Conservation (phyloP, 768 basidiomycete genomes). For the Boletus eberwhitei region DNA sequence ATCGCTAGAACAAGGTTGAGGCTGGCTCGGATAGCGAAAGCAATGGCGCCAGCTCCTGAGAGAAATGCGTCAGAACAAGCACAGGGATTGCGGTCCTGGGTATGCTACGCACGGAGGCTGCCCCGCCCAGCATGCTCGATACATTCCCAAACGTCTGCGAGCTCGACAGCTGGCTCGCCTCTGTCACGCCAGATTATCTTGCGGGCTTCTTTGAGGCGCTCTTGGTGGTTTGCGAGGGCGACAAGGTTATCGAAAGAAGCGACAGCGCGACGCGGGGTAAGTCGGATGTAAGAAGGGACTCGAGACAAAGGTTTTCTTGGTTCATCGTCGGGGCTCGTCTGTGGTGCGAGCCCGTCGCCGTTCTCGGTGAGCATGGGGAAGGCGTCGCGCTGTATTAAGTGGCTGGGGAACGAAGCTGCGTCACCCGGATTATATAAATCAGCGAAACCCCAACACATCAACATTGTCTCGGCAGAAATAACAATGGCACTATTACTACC, state of each 20-base stretch:
- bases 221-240: constrained; percentile 81
- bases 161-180: constrained; percentile 70
- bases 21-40: constrained; percentile 76
- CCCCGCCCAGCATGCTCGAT: constrained; percentile 69
- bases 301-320: constrained; percentile 11
- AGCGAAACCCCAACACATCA: background rate
- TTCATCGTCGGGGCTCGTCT: background rate
- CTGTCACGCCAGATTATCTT: constrained; percentile 81
- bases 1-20: constrained; percentile 78
- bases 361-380: constrained; percentile 4
- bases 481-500: background rate
- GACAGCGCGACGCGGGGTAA: constrained; percentile 56
- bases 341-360: constrained; percentile 2
- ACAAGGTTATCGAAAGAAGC: constrained; percentile 82
- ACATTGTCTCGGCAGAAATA: background rate
- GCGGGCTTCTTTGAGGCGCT: constrained; percentile 65
- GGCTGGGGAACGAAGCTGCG: background rate
- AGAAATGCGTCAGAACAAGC: background rate
- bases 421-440: background rate
- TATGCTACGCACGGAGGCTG: constrained; percentile 57
- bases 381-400: background rate
- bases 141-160: constrained; percentile 62
- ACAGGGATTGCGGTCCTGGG: background rate
- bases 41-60: constrained; percentile 76
- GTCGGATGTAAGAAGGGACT: constrained; percentile 40